Percentiles rank a stretch among this genome's conserved stretches.
phyloP scores from a whole-genome alignment of 495 filamentous ascomycete species.

The Trichoderma virens region DNA sequence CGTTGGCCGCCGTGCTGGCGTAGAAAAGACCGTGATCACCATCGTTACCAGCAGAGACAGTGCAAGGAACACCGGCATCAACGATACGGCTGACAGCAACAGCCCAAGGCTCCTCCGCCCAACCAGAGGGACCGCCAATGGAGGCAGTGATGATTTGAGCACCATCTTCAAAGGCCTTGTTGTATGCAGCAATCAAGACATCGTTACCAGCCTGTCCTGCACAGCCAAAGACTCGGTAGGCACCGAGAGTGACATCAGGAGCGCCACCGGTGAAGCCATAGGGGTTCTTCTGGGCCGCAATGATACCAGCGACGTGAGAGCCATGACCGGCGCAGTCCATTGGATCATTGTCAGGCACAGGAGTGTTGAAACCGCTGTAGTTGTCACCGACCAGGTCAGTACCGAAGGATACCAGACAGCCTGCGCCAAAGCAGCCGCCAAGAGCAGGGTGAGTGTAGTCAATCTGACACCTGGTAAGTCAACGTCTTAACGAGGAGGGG shows the following conservation, averaged over 20 bases:
- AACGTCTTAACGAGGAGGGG: not conserved
- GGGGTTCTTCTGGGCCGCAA: constrained; percentile 45
- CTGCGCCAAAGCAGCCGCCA: constrained; percentile 48
- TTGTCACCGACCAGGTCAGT: constrained; percentile 45
- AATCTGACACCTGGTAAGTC: constrained; percentile 24
- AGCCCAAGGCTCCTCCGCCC: constrained; percentile 49
- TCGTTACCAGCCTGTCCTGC: constrained; percentile 39
- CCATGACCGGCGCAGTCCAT: constrained; percentile 41
- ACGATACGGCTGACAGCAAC: constrained; percentile 46
- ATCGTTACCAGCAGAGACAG: constrained; percentile 49
- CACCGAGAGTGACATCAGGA: constrained; percentile 44
- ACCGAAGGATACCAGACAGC: constrained; percentile 48
- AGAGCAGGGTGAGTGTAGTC: constrained; percentile 53
- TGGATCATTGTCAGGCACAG: constrained; percentile 38
- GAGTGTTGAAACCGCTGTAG: constrained; percentile 35
- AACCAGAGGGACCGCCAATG: constrained; percentile 48
- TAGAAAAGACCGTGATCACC: constrained; percentile 46
- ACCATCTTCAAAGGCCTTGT: constrained; percentile 48
- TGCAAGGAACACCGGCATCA: constrained; percentile 45
- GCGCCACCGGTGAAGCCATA: constrained; percentile 49
- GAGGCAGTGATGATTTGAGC: constrained; percentile 54
- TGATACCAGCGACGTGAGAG: constrained; percentile 45
- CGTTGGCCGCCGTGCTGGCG: constrained; percentile 45
- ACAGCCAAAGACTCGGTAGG: constrained; percentile 50
- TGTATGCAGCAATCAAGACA: constrained; percentile 47